These are phyloP conservation scores for Leptomonas seymouri DNA, from an alignment of 208 protist species.

Conservation along the genomic window DNA sequence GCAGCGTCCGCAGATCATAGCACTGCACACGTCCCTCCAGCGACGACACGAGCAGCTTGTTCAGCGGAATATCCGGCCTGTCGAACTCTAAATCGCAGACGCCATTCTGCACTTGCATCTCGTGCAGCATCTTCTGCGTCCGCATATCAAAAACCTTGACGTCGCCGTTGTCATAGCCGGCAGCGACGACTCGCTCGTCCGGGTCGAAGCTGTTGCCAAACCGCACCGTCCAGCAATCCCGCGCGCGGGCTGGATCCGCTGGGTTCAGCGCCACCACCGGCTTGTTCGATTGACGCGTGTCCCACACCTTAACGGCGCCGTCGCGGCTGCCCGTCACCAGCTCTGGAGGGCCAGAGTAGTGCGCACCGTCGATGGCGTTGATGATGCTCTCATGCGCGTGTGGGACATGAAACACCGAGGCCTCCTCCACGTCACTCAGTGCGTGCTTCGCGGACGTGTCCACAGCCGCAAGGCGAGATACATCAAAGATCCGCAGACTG, in stretches of 20 bases:
- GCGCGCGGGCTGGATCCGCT: slow-evolving; percentile 49
- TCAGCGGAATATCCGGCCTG: slow-evolving; percentile 92
- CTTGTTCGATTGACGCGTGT: slow-evolving; percentile 85
- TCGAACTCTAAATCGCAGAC: slow-evolving; percentile 94
- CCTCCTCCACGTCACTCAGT: slow-evolving; percentile 38
- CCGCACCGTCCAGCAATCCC: slow-evolving; percentile 94
- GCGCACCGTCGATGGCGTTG: slow-evolving; percentile 94
- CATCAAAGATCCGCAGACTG: slow-evolving; percentile 77
- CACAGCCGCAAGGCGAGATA: slow-evolving; percentile 46
- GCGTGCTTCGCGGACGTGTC: slow-evolving; percentile 14
- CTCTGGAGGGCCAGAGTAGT: slow-evolving; percentile 84
- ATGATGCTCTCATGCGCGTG: slow-evolving; percentile 93
- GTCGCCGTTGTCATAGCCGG: slow-evolving; percentile 96
- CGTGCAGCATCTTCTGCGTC: slow-evolving; percentile 87
- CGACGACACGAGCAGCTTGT: slow-evolving; percentile 92
- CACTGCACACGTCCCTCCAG: slow-evolving; percentile 87
- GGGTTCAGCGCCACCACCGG: slow-evolving; percentile 88
- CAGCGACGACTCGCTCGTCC: slow-evolving; percentile 90
- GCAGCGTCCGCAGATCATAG: slow-evolving; percentile 90
- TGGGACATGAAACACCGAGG: slow-evolving; percentile 53
- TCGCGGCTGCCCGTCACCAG: slow-evolving; percentile 89
- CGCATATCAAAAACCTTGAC: slow-evolving; percentile 95
- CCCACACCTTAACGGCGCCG: slow-evolving; percentile 94
- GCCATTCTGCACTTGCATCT: slow-evolving; percentile 94
- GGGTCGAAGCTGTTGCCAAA: slow-evolving; percentile 92